Base-by-base conservation (phyloP, 176 grass and related monocot species). In the Zoysia japonica region DNA sequence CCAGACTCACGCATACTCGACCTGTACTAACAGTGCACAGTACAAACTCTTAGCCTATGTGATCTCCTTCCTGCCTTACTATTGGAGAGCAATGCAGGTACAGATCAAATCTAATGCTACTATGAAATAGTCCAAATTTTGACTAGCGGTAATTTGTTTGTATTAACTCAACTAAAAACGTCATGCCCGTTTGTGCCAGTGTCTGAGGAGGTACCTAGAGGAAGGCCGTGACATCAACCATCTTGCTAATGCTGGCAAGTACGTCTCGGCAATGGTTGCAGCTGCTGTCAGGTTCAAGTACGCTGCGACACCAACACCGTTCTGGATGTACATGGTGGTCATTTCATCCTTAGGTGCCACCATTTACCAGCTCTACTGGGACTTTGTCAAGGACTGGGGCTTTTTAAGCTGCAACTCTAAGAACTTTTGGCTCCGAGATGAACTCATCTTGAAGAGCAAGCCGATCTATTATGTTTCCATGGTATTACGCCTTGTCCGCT, bases 71-170 rank as follows among this genome's bases (percentile, higher is more conserved):
- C 92, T 98, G 1, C 96, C 96, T 59, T 99, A 99, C 72, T 95
- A 88, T 53, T 99, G 96, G 96, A 86, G 96, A 85, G 92, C 92
- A n/a, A 86, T 99, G 96, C 96, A 99, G 96, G 96, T 97, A 90
- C 28, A 36, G n/a, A 73, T 56, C 15, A 70, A 71, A 50, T 71
- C 9, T 37, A 5, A 59, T 54, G 12, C 28, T 28, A 28, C 28
- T 28, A 28, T 28, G 28, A 28, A 48, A n/a, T n/a, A 42, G 4
- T 13, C 41, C 36, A 70, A 55, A 6, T 43, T 47, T 42, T 76
- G 12, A 5, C 14, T 10, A 39, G 11, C 19, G 19, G 1, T 35
- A 65, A 50, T 12, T 36, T 76, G 59, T 80, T 43, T 6, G 4
- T 11, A 80, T 35, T 5, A 71, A 16, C 41, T 70, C 76, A 50